phyloP scores from a whole-genome alignment of 2,329 filamentous ascomycete genomes.

The Paecilomyces formosus region DNA sequence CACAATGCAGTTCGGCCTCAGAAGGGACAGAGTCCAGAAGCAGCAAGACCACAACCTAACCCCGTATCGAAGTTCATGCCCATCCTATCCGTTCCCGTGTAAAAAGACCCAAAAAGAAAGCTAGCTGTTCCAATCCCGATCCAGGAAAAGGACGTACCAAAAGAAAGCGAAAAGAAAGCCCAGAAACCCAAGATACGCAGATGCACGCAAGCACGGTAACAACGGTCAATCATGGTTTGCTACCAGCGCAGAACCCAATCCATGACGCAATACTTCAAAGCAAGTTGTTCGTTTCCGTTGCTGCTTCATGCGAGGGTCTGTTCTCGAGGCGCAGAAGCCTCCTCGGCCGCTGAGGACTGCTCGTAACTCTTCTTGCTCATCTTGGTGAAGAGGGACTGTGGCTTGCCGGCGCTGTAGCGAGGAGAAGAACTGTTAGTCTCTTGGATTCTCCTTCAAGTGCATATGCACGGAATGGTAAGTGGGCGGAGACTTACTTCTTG shows the following conservation, averaged over 20 bases:
- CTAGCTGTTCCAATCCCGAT: too few relatives aligned
- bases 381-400: conserved; percentile 40
- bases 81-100: background rate
- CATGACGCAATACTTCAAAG: background rate
- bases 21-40: background rate
- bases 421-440: background rate
- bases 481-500: conserved; percentile 35
- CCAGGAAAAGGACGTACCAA: too few relatives aligned
- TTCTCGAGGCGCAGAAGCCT: background rate
- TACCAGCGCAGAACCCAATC: background rate
- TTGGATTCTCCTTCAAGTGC: background rate
- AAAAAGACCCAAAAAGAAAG: background rate
- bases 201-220: background rate
- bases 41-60: background rate
- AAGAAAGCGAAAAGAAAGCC: background rate
- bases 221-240: background rate
- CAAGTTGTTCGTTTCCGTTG: background rate
- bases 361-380: conserved; percentile 39
- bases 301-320: background rate
- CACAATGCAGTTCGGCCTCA: background rate
- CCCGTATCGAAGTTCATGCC: background rate
- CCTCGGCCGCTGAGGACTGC: conserved; percentile 18
- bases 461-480: background rate
- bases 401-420: conserved; percentile 27
- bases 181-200: background rate